Evolutionary conservation across 257 asterid species (phyloP), one percentile per base, ranked within the genome.

Genomic region (Rhazya stricta): DNA sequence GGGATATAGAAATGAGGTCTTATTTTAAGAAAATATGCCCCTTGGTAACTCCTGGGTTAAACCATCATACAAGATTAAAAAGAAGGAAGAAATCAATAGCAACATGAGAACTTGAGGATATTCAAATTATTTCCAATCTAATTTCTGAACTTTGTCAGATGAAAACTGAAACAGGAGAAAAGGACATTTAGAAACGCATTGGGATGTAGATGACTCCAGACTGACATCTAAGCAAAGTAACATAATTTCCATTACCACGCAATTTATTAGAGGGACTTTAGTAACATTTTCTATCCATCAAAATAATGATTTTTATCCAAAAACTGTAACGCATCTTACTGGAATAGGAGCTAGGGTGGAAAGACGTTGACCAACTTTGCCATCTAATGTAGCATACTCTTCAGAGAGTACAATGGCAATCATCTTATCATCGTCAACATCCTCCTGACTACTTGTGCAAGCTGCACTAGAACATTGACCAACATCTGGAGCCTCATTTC

Each of bases 381-480:
- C 91, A 74, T 86, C 91, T 76, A 85, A 81, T 66, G 82, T 81
- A 79, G 89, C 88, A 60, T 84, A 84, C 73, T 89, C 94, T 81
- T 89, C 91, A 13, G 94, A 83, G 4, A 89, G 88, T 48, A 84
- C 84, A 72, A 77, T 74, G 61, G 94, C 90, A 69, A 89, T 89
- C 86, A 87, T 80, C 84, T 78, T 83, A 69, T 87, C 94, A 84
- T 89, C 86, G 74, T 84, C 90, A 76, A 82, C 80, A 46, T 82
- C 91, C 32, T 76, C 87, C 77, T 60, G 87, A 79, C 86, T 85
- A 81, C 85, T 79, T 45, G 53, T 30, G 16, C 87, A 86, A 70
- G 84, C 77, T 34, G 87, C 87, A 76, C 88, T 82, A 25, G 90
- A 85, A 73, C 83, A 71, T 77, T 76, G 84, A 42, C 83, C 84